Base-by-base conservation (phyloP, 192 early-diverging fungal genomes). In the Gaertneriomyces sp. region DNA sequence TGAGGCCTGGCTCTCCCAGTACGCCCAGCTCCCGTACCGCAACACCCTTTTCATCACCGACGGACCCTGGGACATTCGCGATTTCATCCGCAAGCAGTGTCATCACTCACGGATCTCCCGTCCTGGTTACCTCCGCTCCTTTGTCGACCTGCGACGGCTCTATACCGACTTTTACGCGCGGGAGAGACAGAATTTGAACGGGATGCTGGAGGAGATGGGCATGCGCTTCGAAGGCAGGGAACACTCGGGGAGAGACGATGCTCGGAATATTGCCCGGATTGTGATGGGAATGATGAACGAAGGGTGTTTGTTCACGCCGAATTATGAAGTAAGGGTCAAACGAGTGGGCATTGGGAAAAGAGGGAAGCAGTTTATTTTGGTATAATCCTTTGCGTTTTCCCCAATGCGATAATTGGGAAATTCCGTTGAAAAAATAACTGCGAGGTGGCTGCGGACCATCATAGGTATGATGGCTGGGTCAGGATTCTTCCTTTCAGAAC, bases 201-300 rank as follows among this genome's bases (percentile, higher is more conserved):
- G 70, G 1, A 94, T 93, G 92, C 71, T 95, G 25, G 20, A 25
- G 10, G 62, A 60, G 12, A 57, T 93, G 9, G 79, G 78, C 0
- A 71, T 90, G 76, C 14, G 57, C 19, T 93, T 95, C 70, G 74
- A 81, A 51, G 93, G 93, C 7, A 64, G 82, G 56, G 75, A 84
- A 63, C 93, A 94, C 74, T 87, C 80, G 17, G 93, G 93, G 10
- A 76, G 91, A 60, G 91, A 93, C 72, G 92, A 95, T 69, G 77
- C 92, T 4, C 55, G 81, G 20, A 95, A 93, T 75, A 81, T 95
- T 20, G 88, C 83, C 12, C 55, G 79, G 40, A 91, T 93, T 43
- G 87, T 83, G 16, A 66, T 78, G 50, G 65, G 66, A 6, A 72
- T 95, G 71, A 79, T 84, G 64, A 61, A 68, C 16, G 63, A 75